Evolutionary conservation across 1,284 basidiomycete species (phyloP).

Genomic region (Peniophora sp.): DNA sequence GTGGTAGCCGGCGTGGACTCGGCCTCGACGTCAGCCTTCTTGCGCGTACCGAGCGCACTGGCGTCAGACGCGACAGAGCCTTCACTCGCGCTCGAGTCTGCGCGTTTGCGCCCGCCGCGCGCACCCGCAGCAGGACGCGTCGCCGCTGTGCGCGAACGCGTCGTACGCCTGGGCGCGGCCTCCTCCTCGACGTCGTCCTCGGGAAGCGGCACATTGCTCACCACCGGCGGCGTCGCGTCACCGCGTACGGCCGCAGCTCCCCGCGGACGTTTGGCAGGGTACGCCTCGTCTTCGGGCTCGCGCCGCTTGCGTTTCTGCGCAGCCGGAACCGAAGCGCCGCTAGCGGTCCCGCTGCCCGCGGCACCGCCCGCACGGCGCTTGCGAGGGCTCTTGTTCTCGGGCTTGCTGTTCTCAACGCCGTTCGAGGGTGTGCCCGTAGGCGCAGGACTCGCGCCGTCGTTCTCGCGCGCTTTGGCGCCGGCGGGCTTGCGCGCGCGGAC

Average conservation of each 20-base stretch:
- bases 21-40: neutral
- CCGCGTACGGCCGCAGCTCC: constrained; percentile 30
- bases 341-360: constrained; percentile 2
- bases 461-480: constrained; percentile 20
- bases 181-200: constrained; percentile 17
- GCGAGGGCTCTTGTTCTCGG: constrained; percentile 19
- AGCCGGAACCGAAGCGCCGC: constrained; percentile 18
- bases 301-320: constrained; percentile 48
- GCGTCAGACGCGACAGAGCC: neutral
- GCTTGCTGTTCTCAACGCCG: constrained; percentile 15
- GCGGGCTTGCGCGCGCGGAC: neutral
- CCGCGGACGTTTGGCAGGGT: constrained; percentile 62
- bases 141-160: constrained; percentile 17
- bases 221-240: constrained; percentile 9
- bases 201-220: constrained; percentile 5
- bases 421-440: constrained; percentile 1
- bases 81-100: neutral
- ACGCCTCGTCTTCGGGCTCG: constrained; percentile 55
- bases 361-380: constrained; percentile 22
- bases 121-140: neutral
- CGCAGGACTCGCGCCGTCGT: constrained; percentile 20
- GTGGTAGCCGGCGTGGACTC: neutral
- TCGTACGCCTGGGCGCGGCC: neutral
- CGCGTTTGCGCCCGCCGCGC: neutral
- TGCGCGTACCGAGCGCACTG: neutral